These are phyloP conservation scores for Friedmanniomyces simplex DNA, from an alignment of 495 filamentous ascomycete species.

Conservation along the genomic window DNA sequence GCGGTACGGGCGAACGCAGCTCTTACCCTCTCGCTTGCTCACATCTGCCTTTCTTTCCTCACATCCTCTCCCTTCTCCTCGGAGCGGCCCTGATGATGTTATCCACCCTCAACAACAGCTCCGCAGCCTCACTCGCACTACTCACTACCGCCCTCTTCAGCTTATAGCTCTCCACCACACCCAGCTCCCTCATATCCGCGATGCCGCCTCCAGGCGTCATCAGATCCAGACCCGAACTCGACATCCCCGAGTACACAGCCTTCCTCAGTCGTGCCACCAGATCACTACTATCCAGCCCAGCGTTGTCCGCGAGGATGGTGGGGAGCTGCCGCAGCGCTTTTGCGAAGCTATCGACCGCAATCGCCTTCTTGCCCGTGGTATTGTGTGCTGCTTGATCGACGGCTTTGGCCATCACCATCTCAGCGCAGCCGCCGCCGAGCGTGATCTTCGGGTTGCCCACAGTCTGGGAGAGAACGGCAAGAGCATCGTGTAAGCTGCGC, in stretches of 20 bases:
- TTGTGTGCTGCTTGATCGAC: slow-evolving; percentile 91
- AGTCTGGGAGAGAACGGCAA: slow-evolving; percentile 94
- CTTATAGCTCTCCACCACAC: slow-evolving; percentile 98
- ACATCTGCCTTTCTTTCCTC: slow-evolving; percentile 1
- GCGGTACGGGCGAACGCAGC: too few relatives aligned
- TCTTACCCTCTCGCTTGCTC: neutral
- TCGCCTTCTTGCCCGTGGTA: slow-evolving; percentile 89
- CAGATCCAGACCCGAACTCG: slow-evolving; percentile 80
- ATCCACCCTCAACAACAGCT: slow-evolving; percentile 76
- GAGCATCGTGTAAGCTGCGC: slow-evolving; percentile 87
- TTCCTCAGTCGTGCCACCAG: slow-evolving; percentile 84
- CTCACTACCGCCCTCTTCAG: slow-evolving; percentile 93
- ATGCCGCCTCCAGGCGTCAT: slow-evolving; percentile 85
- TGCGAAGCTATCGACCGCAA: slow-evolving; percentile 84
- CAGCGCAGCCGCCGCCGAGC: slow-evolving; percentile 88
- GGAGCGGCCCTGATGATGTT: slow-evolving; percentile 78
- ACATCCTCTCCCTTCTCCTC: slow-evolving; percentile 63
- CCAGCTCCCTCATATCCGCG: slow-evolving; percentile 89
- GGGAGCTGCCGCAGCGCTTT: slow-evolving; percentile 83
- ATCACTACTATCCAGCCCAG: slow-evolving; percentile 88
- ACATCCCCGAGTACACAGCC: slow-evolving; percentile 89
- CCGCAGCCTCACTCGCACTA: slow-evolving; percentile 89
- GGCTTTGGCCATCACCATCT: slow-evolving; percentile 98
- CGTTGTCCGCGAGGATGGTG: slow-evolving; percentile 95
- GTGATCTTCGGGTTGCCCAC: slow-evolving; percentile 90